Evolutionary conservation across 192 early-diverging fungal genomes (phyloP), one percentile per base, ranked within the genome.

Genomic region (Linnemannia hyalina): DNA sequence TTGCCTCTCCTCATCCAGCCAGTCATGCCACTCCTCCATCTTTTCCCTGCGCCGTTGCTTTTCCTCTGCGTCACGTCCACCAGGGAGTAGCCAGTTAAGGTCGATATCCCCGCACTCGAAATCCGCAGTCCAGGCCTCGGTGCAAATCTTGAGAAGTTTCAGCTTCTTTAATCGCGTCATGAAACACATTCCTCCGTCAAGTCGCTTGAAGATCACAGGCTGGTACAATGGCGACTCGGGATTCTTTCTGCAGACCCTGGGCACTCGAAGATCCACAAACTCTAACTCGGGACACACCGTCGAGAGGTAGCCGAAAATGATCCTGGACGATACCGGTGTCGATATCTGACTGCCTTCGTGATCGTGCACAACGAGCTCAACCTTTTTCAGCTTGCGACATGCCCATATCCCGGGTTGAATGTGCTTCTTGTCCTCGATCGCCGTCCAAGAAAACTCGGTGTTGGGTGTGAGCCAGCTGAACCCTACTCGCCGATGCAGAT

Each of bases 381-480:
- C 26, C 29, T 65, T 65, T 32, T 65, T 65, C 26, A 65, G 29
- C 60, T 65, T 65, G n/a, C 60, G 60, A 32, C 60, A 65, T 9
- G 60, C 60, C 60, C 60, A 65, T 29, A 65, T 65, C 29, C 60
- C 60, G n/a, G 60, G 60, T 29, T 29, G 60, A 65, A 65, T 65
- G 13, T 11, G 60, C 3, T 65, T 65, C 26, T 11, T 29, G 11
- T 65, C 60, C 10, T 65, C 26, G 29, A 8, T 65, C 60, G 10
- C 26, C 29, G 60, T 32, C 60, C 60, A 65, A 32, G n/a, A 9
- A 4, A 65, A 65, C 29, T 65, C 60, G 29, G 60, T 65, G 29
- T 65, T 65, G 60, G 26, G 60, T n/a, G 60, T 65, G 29, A 65
- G 60, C 60, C 60, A 65, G 60, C 60, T 65, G 26, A 32, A 65